Percentiles rank a stretch among this genome's conserved stretches.
These are phyloP conservation scores for Geotrichum reessii DNA, from an alignment of 1,139 yeast species.

Conservation along the genomic window DNA sequence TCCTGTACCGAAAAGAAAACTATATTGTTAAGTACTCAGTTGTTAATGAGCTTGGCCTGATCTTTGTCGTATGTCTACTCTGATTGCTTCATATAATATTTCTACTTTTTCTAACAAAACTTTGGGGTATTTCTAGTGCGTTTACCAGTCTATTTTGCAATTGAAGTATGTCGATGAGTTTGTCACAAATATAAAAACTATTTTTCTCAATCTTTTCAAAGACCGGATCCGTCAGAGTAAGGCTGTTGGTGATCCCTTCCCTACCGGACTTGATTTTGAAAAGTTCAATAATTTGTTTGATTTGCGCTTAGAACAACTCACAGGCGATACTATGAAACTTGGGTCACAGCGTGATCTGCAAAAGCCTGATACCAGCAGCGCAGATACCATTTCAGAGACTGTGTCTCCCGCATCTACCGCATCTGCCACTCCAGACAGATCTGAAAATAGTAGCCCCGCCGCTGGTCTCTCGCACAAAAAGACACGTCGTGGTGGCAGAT, in stretches of 20 bases:
- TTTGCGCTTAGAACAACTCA: constrained; percentile 31
- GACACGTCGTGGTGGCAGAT: constrained; percentile 19
- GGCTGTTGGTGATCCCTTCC: constrained; percentile 18
- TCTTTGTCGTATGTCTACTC: constrained; percentile 28
- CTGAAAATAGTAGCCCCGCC: constrained; percentile 11
- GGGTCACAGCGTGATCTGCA: not conserved
- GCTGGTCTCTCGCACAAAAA: constrained; percentile 12
- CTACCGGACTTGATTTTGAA: constrained; percentile 25
- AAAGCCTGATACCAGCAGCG: not conserved
- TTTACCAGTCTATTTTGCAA: constrained; percentile 36
- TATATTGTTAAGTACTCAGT: constrained; percentile 38
- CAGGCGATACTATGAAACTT: not conserved
- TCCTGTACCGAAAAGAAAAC: constrained; percentile 28
- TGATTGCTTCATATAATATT: constrained; percentile 2
- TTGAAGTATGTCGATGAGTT: constrained; percentile 36
- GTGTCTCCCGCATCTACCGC: constrained; percentile 7
- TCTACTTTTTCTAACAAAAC: not conserved
- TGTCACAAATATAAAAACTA: constrained; percentile 32
- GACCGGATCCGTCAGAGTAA: constrained; percentile 25
- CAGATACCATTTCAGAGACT: not conserved
- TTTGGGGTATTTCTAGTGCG: constrained; percentile 19
- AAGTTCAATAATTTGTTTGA: constrained; percentile 35
- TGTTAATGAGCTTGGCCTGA: constrained; percentile 34
- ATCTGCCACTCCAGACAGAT: constrained; percentile 12
- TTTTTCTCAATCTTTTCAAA: constrained; percentile 33